phyloP scores from a whole-genome alignment of 2,329 filamentous ascomycete genomes.

The Trichoderma sp. region DNA sequence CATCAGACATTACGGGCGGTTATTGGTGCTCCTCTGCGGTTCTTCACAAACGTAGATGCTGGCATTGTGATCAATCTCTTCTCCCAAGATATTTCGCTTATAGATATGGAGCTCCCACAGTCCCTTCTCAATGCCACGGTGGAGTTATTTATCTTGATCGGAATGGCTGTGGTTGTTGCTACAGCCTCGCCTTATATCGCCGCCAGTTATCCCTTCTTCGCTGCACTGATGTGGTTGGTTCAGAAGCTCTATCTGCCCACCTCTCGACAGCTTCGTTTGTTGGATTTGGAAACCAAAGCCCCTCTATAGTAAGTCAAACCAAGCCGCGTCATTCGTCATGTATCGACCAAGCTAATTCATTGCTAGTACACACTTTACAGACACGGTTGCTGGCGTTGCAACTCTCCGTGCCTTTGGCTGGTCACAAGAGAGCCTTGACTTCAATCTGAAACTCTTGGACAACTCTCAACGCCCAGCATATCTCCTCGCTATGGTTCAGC shows the following conservation, averaged over 20 bases:
- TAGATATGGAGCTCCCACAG: constrained; percentile 43
- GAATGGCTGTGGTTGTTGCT: constrained; percentile 51
- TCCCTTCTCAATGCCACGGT: constrained; percentile 35
- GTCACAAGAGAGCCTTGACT: not conserved
- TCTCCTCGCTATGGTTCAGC: constrained; percentile 21
- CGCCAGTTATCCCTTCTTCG: constrained; percentile 52
- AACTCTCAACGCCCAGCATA: constrained; percentile 23
- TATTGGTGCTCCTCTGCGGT: constrained; percentile 42
- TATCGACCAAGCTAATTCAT: not conserved
- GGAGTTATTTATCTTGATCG: constrained; percentile 35
- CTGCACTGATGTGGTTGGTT: constrained; percentile 48
- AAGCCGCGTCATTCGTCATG: not conserved
- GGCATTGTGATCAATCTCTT: constrained; percentile 48
- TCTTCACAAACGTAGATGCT: constrained; percentile 45
- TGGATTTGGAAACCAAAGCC: constrained; percentile 63
- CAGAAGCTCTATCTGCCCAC: constrained; percentile 62
- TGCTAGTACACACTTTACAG: constrained; percentile 19
- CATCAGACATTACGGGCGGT: constrained; percentile 36
- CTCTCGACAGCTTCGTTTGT: constrained; percentile 58
- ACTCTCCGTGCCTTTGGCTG: constrained; percentile 25
- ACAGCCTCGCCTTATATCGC: constrained; percentile 46
- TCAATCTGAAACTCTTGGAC: constrained; percentile 17
- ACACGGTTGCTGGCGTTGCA: constrained; percentile 20
- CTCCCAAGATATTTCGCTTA: constrained; percentile 46
- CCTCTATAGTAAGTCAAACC: constrained; percentile 39